Percentiles rank a stretch among this genome's conserved stretches.
phyloP scores from a whole-genome alignment of 2,329 filamentous ascomycete species.

The Aspergillus sp. region DNA sequence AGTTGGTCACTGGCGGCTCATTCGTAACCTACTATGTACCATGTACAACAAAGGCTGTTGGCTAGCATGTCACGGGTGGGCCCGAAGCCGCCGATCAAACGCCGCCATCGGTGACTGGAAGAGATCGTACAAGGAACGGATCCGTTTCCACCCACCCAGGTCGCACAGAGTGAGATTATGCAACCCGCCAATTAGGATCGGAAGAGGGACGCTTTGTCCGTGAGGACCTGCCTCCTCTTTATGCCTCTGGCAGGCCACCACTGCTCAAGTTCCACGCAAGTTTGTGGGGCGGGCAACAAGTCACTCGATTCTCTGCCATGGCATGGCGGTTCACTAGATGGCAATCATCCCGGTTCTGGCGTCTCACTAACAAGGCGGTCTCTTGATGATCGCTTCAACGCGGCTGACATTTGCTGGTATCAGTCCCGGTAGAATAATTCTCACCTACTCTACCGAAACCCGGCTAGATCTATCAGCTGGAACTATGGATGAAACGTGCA shows the following conservation, averaged over 20 bases:
- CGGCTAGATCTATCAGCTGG: too few relatives aligned
- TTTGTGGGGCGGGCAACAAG: too few relatives aligned
- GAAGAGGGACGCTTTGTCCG: too few relatives aligned
- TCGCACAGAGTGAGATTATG: background rate
- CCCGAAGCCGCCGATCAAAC: background rate
- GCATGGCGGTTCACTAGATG: background rate
- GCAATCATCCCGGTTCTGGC: background rate
- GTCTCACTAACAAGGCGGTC: background rate
- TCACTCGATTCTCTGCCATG: background rate
- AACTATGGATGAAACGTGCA: too few relatives aligned
- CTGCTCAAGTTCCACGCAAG: too few relatives aligned
- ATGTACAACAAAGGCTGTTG: background rate
- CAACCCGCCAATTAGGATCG: too few relatives aligned
- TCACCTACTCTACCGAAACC: too few relatives aligned
- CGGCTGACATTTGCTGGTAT: too few relatives aligned
- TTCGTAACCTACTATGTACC: too few relatives aligned
- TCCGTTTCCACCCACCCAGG: background rate
- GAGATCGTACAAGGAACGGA: background rate
- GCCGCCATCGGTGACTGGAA: background rate
- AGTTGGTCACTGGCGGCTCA: background rate
- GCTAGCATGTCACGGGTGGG: background rate
- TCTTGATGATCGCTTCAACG: background rate
- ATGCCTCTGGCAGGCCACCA: too few relatives aligned
- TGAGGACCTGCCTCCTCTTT: too few relatives aligned
- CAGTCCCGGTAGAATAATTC: too few relatives aligned